Conservation (phyloP, 345 rosid genomes). For the Mangifera indica region DNA sequence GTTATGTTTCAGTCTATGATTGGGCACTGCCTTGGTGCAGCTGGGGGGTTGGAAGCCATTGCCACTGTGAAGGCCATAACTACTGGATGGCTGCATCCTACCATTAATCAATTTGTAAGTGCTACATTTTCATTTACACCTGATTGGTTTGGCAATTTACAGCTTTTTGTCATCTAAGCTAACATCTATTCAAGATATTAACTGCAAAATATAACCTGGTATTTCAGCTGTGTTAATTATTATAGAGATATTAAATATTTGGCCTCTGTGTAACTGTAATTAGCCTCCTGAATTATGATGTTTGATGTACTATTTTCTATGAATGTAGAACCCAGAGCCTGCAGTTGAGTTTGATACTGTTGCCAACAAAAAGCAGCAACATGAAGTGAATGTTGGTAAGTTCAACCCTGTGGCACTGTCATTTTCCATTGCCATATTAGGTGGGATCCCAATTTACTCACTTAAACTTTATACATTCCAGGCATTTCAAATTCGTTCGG, state of each 20-base stretch:
- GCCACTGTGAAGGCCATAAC: conserved; percentile 84
- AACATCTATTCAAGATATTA: too few species aligned
- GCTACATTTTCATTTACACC: conserved; percentile 2
- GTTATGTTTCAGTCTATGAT: conserved; percentile 76
- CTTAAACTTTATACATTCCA: conserved; percentile 31
- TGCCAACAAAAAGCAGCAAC: conserved; percentile 80
- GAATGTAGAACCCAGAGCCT: conserved; percentile 81
- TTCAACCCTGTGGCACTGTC: background rate
- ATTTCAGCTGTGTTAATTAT: too few species aligned
- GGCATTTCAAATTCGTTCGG: conserved; percentile 96
- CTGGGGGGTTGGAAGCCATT: conserved; percentile 97
- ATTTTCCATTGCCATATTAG: conserved; percentile 5
- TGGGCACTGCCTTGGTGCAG: conserved; percentile 99
- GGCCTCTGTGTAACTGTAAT: too few species aligned
- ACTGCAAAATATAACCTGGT: too few species aligned
- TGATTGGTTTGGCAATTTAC: background rate
- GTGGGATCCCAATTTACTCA: conserved; percentile 2
- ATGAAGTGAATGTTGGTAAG: conserved; percentile 97
- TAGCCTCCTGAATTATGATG: background rate
- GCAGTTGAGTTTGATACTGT: conserved; percentile 87
- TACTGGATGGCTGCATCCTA: conserved; percentile 97
- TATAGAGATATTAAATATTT: background rate
- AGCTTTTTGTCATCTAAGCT: background rate
- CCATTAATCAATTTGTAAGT: conserved; percentile 91
- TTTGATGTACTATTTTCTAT: conserved; percentile 6